Conservation (phyloP, 306 rosid species). For the Trichosanthes cucumerina region DNA sequence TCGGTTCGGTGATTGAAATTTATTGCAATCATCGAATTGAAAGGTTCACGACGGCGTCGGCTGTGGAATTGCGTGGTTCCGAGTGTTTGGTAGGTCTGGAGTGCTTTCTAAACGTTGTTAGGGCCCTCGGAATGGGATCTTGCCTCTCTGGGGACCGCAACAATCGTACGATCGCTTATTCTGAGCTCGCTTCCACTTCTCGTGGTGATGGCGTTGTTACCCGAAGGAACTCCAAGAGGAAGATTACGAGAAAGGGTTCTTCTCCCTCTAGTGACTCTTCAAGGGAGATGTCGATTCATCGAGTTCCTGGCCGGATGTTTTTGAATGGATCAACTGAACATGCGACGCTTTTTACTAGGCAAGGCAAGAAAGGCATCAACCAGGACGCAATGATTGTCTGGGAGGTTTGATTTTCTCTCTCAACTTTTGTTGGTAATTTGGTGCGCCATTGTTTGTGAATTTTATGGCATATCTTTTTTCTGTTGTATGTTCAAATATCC, state of each 20-base stretch:
- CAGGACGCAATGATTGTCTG: constrained; percentile 90
- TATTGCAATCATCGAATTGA: neutral
- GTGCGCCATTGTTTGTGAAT: neutral
- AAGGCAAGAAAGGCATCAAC: constrained; percentile 63
- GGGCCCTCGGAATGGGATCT: constrained; percentile 94
- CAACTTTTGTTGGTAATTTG: neutral
- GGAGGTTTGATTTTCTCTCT: constrained; percentile 51
- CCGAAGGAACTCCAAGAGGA: constrained; percentile 25
- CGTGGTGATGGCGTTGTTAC: constrained; percentile 16
- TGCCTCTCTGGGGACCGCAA: constrained; percentile 26
- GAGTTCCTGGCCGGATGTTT: constrained; percentile 50
- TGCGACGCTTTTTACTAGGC: constrained; percentile 52
- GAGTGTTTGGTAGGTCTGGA: constrained; percentile 71
- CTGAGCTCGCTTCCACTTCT: constrained; percentile 22
- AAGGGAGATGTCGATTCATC: constrained; percentile 36
- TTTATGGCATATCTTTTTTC: neutral
- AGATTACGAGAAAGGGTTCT: constrained; percentile 17
- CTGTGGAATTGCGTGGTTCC: constrained; percentile 40
- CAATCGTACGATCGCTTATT: constrained; percentile 25
- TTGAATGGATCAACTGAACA: constrained; percentile 48
- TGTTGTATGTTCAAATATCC: neutral
- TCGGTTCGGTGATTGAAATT: neutral
- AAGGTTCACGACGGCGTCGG: constrained; percentile 39
- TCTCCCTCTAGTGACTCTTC: constrained; percentile 10
- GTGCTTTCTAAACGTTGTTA: constrained; percentile 65